Base-by-base conservation (phyloP, 1,284 basidiomycete genomes). In the Fomitopsis betulina region DNA sequence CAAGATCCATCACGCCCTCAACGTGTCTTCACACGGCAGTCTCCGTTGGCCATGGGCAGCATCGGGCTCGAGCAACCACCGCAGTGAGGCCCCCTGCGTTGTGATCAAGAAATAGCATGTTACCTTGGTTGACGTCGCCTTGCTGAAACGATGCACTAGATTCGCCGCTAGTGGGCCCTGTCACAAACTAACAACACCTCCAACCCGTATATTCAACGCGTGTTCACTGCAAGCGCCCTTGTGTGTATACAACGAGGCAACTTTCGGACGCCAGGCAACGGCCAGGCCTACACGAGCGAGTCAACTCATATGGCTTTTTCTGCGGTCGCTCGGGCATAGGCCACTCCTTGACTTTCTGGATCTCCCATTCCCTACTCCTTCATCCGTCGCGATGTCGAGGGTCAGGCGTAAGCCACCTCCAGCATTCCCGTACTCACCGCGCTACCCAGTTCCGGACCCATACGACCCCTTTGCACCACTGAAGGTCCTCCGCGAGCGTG, bases 401-500 rank as follows among this genome's bases (percentile, higher is more conserved):
- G 63, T 82, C 65, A 80, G 71, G 65, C 79, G 81, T 47, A 83
- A 82, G 63, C 80, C 79, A 1, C 68, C 79, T 1, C 81, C 81
- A 1, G 57, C 68, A 21, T 72, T 79, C 61, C 75, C 76, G 47
- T 66, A 73, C 59, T 72, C 74, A 3, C 67, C 74, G 50, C 73
- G 76, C 53, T 84, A 83, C 65, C 82, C 83, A 10, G 65, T 70
- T 3, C 81, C 81, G 27, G 82, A 85, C 67, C 81, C 81, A 19
- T 62, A 60, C 21, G 81, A 84, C 65, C 82, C 82, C 1, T 84
- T 84, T 64, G 81, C 78, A 1, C 77, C 82, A 5, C 74, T 84
- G 35, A 79, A 76, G 67, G 76, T 77, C 10, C 70, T 84, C 17
- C 76, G 82, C 43, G 65, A 69, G 50, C 70, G 72, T 45, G 70